Percentiles rank a stretch among this genome's conserved stretches.
phyloP scores from a whole-genome alignment of 2,329 filamentous ascomycete species.

The Fusarium albosuccineum region DNA sequence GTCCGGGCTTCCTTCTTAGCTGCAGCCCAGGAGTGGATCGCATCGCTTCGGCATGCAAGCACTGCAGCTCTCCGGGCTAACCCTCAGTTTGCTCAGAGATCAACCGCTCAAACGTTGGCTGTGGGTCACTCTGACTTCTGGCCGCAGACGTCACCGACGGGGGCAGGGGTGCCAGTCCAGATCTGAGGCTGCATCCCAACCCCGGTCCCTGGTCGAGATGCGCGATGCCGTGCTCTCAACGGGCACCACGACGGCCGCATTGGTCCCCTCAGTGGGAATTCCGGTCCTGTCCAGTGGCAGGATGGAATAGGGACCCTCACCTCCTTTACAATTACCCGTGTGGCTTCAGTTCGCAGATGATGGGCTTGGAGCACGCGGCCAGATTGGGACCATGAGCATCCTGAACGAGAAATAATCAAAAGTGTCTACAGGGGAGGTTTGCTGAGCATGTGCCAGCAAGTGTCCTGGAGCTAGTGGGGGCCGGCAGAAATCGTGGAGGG shows the following conservation, averaged over 20 bases:
- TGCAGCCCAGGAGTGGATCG: conserved; percentile 1
- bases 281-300: background rate
- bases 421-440: background rate
- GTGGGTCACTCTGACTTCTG: background rate
- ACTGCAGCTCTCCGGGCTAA: conserved; percentile 16
- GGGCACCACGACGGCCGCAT: background rate
- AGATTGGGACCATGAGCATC: conserved; percentile 1
- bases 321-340: conserved; percentile 9
- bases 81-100: conserved; percentile 6
- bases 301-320: background rate
- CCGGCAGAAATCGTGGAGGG: background rate
- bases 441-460: background rate
- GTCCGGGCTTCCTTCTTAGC: background rate
- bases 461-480: background rate
- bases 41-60: conserved; percentile 3
- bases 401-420: conserved; percentile 1
- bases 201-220: conserved; percentile 5
- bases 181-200: conserved; percentile 17
- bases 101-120: conserved; percentile 11
- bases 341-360: conserved; percentile 21
- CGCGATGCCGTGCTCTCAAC: conserved; percentile 6
- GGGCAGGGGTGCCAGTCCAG: conserved; percentile 1
- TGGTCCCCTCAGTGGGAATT: too few species aligned
- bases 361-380: background rate
- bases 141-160: conserved; percentile 28